A percentile compares a stretch with the other conserved stretches of the same genome.
These are phyloP conservation scores for Aspergillus novoparasiticus DNA, from an alignment of 2,329 filamentous ascomycete genomes.

Conservation along the genomic window DNA sequence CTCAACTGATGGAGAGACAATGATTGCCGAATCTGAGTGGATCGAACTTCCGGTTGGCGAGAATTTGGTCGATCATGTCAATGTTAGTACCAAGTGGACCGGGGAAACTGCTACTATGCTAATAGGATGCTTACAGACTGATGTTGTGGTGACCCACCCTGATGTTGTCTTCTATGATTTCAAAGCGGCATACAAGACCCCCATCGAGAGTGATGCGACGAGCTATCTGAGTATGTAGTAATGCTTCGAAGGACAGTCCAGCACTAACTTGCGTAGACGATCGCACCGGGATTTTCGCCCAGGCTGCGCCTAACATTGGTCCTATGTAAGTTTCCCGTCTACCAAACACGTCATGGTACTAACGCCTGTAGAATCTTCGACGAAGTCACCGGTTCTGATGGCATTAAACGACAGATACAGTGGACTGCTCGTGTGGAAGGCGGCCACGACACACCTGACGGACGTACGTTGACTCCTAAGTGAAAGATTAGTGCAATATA, in stretches of 20 bases:
- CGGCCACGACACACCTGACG: constrained; percentile 10
- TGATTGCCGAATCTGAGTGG: constrained; percentile 13
- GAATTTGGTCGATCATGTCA: constrained; percentile 12
- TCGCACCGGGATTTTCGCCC: constrained; percentile 17
- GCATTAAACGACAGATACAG: constrained; percentile 12
- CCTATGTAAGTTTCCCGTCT: constrained; percentile 11
- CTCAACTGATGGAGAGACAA: constrained; percentile 10
- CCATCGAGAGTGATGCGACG: constrained; percentile 13
- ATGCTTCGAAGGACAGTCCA: background rate
- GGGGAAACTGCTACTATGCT: background rate
- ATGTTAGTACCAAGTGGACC: background rate
- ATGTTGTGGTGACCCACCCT: constrained; percentile 16
- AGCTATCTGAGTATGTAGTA: constrained; percentile 15
- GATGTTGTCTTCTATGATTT: constrained; percentile 14
- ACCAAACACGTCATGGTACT: background rate
- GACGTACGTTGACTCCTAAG: constrained; percentile 7
- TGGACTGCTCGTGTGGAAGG: constrained; percentile 20
- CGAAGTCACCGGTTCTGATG: constrained; percentile 12
- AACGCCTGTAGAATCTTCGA: constrained; percentile 9
- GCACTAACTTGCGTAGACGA: constrained; percentile 7
- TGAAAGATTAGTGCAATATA: background rate
- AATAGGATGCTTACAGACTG: constrained; percentile 6
- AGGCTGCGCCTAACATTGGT: constrained; percentile 20
- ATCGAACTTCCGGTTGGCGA: constrained; percentile 12
- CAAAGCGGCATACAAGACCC: constrained; percentile 13